Evolutionary conservation across 2,329 filamentous ascomycete species (phyloP), one percentile per base, ranked within the genome.

Genomic region (Aspergillus sp.): DNA sequence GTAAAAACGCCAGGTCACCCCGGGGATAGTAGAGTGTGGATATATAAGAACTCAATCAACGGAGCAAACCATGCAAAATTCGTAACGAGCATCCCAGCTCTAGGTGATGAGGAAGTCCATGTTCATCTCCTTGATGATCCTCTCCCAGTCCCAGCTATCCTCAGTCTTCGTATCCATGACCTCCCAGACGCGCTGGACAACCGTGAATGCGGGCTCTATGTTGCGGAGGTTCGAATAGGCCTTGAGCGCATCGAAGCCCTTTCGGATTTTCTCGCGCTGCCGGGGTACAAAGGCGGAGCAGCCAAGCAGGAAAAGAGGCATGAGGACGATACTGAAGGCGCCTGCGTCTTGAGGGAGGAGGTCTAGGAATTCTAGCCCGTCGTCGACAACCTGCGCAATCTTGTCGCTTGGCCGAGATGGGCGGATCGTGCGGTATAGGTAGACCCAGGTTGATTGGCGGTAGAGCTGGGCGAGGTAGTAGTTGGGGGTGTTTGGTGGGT

Each of bases 141-240:
- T 81, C 70, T 87, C 84, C 84, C 84, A 87, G 68, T 87, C 84
- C 84, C 84, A 87, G 55, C 80, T 82, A 56, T 84, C 80, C 57
- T 80, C 77, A 51, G 81, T 81, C 1, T 77, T 78, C 17, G 72
- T 75, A 62, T 87, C 84, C 84, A 87, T 87, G 54, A 84, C 73
- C 57, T 79, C 76, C 84, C 84, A 87, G 19, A 87, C 77, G 57
- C 76, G 78, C 55, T 82, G 73, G 17, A 87, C 83, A 8, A 86
- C 80, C 56, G 77, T 77, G 60, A 81, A 77, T 3, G 84, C 84
- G 54, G 81, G 79, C 48, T 78, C 74, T 60, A 87, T 86, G 64
- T 87, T 87, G 50, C 83, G 82, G 14, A 86, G 70, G 21, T 80
- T 80, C 7, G 82, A 84, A 68, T 83, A 85, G 3, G 78, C 77